Percentiles rank a stretch among this genome's conserved stretches.
Evolutionary conservation across 345 rosid species (phyloP).

Genomic region (Linum lewisii): DNA sequence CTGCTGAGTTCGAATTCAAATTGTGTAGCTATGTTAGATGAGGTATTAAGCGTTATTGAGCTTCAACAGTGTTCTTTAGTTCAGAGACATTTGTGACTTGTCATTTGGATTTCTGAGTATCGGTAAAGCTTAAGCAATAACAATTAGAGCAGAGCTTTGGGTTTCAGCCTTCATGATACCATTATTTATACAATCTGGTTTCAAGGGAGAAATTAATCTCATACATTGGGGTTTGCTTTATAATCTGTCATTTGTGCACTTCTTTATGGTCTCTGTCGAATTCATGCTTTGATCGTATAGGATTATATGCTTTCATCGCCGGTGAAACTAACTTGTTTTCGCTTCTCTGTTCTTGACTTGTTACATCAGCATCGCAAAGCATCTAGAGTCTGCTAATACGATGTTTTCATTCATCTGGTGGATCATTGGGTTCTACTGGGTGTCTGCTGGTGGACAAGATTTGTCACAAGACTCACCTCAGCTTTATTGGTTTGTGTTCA

Average conservation of each 20-base stretch:
- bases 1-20: background rate
- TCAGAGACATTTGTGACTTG: no score
- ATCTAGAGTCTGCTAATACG: conserved; percentile 95
- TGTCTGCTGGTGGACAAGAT: conserved; percentile 79
- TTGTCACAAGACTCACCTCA: conserved; percentile 61
- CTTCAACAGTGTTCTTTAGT: background rate
- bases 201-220: background rate
- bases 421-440: conserved; percentile 99
- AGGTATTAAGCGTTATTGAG: background rate
- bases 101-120: no score
- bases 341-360: background rate
- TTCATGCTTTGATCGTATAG: background rate
- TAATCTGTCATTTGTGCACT: background rate
- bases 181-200: background rate
- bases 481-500: conserved; percentile 76
- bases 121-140: no score
- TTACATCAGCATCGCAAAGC: conserved; percentile 61
- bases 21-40: no score
- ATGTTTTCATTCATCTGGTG: conserved; percentile 98
- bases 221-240: background rate
- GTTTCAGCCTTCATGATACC: background rate
- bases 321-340: no score
- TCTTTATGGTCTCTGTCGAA: background rate
- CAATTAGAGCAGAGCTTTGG: background rate
- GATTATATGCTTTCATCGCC: background rate